phyloP scores from a whole-genome alignment of 257 asterid species.

The Anisodus tanguticus region DNA sequence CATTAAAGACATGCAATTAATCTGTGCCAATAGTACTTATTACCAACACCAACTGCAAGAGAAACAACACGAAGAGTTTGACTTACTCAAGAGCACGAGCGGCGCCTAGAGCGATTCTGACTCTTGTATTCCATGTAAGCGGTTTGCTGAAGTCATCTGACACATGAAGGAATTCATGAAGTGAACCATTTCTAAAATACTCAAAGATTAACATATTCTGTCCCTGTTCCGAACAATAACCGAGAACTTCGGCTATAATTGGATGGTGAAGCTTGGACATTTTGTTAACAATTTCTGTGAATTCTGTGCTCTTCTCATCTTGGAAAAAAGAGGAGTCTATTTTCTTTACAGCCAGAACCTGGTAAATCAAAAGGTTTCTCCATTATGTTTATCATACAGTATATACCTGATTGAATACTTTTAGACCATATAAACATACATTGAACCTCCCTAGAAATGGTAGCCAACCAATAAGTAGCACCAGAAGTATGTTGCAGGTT shows the following conservation, averaged over 20 bases:
- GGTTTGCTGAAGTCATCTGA: slow-evolving; percentile 67
- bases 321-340: slow-evolving; percentile 53
- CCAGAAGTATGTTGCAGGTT: not conserved
- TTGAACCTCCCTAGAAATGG: slow-evolving; percentile 21
- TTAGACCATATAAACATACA: slow-evolving; percentile 4
- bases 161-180: slow-evolving; percentile 62
- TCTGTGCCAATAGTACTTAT: not conserved
- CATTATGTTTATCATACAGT: slow-evolving; percentile 10
- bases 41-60: not conserved
- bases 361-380: slow-evolving; percentile 25
- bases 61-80: slow-evolving; percentile 24
- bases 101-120: slow-evolving; percentile 61
- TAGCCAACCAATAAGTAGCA: slow-evolving; percentile 13
- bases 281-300: slow-evolving; percentile 42
- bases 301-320: slow-evolving; percentile 36
- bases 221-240: slow-evolving; percentile 65
- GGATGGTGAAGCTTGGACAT: slow-evolving; percentile 54
- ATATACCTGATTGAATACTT: not conserved
- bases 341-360: slow-evolving; percentile 65
- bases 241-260: slow-evolving; percentile 55
- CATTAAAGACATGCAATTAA: slow-evolving; percentile 15
- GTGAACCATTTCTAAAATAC: slow-evolving; percentile 59
- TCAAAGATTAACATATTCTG: slow-evolving; percentile 58
- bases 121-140: slow-evolving; percentile 69
- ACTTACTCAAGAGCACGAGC: slow-evolving; percentile 70